phyloP scores from a whole-genome alignment of 345 rosid species.

The Rhodamnia rubescens region DNA sequence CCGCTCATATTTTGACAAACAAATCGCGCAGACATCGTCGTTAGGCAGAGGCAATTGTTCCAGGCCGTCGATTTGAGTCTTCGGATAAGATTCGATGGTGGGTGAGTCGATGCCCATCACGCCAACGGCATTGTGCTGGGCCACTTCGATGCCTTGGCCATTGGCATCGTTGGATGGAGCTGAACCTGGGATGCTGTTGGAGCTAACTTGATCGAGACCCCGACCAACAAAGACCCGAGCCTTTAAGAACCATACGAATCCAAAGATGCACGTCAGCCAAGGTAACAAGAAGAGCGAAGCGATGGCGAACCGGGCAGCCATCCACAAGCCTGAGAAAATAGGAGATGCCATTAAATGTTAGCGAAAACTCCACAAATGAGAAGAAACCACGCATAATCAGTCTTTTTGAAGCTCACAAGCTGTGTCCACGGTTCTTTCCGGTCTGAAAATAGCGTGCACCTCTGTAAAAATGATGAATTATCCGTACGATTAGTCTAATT shows the following conservation, averaged over 20 bases:
- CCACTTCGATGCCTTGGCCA: neutral
- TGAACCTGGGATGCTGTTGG: neutral
- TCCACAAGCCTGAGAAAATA: neutral
- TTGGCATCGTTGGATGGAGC: neutral
- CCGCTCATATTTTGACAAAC: neutral
- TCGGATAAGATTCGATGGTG: neutral
- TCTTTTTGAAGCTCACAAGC: neutral
- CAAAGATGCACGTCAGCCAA: neutral
- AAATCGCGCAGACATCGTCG: neutral
- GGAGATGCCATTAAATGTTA: neutral
- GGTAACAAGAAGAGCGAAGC: neutral
- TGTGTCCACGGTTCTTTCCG: neutral
- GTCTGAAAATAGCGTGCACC: neutral
- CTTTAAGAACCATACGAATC: neutral
- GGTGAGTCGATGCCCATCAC: neutral
- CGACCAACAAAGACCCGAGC: neutral
- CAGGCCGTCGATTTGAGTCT: neutral
- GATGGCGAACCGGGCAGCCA: neutral
- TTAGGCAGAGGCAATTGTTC: neutral
- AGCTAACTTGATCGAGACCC: neutral
- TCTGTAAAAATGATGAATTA: neutral
- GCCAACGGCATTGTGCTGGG: neutral
- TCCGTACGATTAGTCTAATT: neutral
- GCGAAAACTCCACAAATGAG: neutral
- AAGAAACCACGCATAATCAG: neutral